Base-by-base conservation (phyloP, 1,139 yeast species). In the Yamadazyma triangularis region DNA sequence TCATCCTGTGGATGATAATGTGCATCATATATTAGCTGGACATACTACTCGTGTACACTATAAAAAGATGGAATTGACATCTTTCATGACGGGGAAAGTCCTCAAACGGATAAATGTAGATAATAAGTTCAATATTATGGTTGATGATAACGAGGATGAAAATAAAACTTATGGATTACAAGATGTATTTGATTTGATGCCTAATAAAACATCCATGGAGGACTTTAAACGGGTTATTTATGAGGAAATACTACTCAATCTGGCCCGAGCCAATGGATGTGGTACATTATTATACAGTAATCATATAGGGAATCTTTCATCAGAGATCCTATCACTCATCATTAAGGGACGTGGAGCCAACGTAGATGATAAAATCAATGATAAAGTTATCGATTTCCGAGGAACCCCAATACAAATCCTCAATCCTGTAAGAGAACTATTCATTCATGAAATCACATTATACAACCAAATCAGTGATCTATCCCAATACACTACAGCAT, bases 311-410 rank as follows among this genome's bases (percentile, higher is more conserved):
- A 70, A 80, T 31, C 52, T 89, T 11, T 95, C 97, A 2, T 87
- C 83, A 44, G 79, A 79, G 36, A 77, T 86, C 15, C 65, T 91
- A 20, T 72, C 95, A 0, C 60, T 83, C 35, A 81, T 95, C 0
- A 89, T 89, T n/a, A 85, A 83, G 47, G 98, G 98, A 7, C 71
- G 96, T 39, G 97, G 97, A 0, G 67, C 82, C 2, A 70, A 70
- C 20, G 70, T 89, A 8, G 73, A 85, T 25, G 51, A 58, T 10
- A 56, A 64, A 10, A 53, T 82, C 25, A 60, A 77, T n/a, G 77
- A 77, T 44, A 70, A 66, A 13, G 41, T 45, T 1, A 51, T 56
- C 1, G 56, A 44, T 2, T 52, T 46, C 23, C 9, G 6, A 6
- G 20, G 20, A 7, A 7, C 6, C 9, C 39, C 54, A 2, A 46